A percentile compares a stretch with the other conserved stretches of the same genome.
These are phyloP conservation scores for Talaromyces atroroseus DNA, from an alignment of 2,329 filamentous ascomycete genomes.

Conservation along the genomic window DNA sequence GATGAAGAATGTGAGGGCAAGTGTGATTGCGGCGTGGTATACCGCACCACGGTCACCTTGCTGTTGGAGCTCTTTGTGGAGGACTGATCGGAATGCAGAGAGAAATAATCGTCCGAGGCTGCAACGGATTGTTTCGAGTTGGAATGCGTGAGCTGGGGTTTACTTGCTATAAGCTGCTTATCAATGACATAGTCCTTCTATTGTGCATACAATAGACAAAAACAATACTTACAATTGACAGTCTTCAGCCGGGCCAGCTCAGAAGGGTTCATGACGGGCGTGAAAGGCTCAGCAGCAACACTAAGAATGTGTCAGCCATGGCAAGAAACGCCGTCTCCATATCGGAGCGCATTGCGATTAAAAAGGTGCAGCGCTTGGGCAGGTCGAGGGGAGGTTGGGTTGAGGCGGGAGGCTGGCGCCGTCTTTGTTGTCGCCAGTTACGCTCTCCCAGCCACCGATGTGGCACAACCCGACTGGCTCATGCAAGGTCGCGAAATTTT, in stretches of 20 bases:
- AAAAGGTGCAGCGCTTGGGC: conserved; percentile 4
- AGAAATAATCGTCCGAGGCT: conserved; percentile 47
- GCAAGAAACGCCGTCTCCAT: background rate
- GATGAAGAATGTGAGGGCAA: conserved; percentile 26
- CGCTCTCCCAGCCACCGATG: conserved; percentile 14
- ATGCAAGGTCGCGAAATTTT: conserved; percentile 7
- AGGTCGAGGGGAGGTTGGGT: conserved; percentile 9
- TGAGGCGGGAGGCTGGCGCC: conserved; percentile 11
- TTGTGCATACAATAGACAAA: background rate
- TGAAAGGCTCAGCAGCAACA: conserved; percentile 10
- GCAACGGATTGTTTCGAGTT: conserved; percentile 43
- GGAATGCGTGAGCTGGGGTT: conserved; percentile 39
- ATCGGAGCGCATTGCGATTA: background rate
- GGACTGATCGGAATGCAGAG: conserved; percentile 37
- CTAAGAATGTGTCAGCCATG: conserved; percentile 7
- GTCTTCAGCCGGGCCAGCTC: conserved; percentile 28
- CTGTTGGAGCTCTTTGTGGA: conserved; percentile 27
- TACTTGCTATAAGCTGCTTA: conserved; percentile 29
- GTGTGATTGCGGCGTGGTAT: conserved; percentile 41
- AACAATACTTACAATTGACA: conserved; percentile 33
- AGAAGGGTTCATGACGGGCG: conserved; percentile 23
- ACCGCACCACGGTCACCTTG: conserved; percentile 35
- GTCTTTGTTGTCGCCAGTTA: background rate
- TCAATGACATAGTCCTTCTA: background rate
- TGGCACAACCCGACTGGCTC: conserved; percentile 9